phyloP scores from a whole-genome alignment of 225 moss, liverwort and hornwort genomes.

The Pseudisothecium myosuroides region DNA sequence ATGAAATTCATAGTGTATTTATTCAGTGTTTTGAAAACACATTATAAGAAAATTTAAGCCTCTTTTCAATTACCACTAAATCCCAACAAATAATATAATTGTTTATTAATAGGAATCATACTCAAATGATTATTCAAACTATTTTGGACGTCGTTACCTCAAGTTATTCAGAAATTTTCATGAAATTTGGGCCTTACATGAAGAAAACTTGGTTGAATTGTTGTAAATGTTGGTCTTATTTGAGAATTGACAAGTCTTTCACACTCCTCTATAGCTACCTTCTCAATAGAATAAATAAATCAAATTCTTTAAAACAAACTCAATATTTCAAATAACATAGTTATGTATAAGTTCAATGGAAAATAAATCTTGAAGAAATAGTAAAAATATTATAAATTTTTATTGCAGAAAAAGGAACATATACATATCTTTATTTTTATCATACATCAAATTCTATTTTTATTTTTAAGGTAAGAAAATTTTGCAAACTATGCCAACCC shows the following conservation, averaged over 20 bases:
- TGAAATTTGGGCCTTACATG: not conserved
- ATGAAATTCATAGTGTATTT: not conserved
- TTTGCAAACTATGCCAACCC: fast-evolving
- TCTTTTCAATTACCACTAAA: not conserved
- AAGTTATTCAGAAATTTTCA: not conserved
- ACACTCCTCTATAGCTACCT: fast-evolving
- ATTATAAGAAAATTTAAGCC: not conserved
- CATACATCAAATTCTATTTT: not conserved
- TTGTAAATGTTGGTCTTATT: not conserved
- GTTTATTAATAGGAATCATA: too few relatives aligned
- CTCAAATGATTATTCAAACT: not conserved
- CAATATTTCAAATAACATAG: not conserved
- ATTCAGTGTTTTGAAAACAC: not conserved
- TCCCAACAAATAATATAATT: not conserved
- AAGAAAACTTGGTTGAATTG: not conserved
- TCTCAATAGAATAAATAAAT: fast-evolving
- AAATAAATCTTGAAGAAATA: not conserved
- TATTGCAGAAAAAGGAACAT: not conserved
- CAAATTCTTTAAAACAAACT: not conserved
- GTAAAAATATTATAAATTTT: not conserved
- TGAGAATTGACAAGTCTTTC: fast-evolving
- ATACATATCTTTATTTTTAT: not conserved
- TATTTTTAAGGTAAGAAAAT: not conserved
- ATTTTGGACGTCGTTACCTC: not conserved
- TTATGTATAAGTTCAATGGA: fast-evolving